Evolutionary conservation across 352 stramenopile species (phyloP), one percentile per base, ranked within the genome.

Genomic region (Halophytophthora polymorphica): DNA sequence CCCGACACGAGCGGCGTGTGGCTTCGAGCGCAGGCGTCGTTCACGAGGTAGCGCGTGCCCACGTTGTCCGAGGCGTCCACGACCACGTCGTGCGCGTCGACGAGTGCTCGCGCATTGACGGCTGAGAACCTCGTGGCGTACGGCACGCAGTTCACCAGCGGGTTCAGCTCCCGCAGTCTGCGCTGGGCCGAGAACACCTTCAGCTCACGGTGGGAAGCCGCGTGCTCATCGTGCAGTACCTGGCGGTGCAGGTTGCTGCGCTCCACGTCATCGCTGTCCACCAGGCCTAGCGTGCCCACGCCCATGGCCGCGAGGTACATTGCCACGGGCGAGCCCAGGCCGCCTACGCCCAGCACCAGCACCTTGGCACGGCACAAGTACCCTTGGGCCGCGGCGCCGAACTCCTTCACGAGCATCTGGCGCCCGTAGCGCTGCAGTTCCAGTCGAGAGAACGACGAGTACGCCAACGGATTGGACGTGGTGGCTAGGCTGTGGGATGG

Each of bases 31-130:
- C 96, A 99, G 1, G 83, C 90, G 65, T 98, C 95, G 47, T 98
- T 99, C 13, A 97, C 64, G 25, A 99, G 69, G 64, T 99, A 99
- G 17, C 97, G 82, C 21, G 96, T 98, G 39, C 61, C 53, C 12
- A 95, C 83, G 70, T 99, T 99, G 58, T 99, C 97, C 17, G 88
- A 97, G 11, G 90, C 82, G 70, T 99, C 97, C 1, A 99, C 77
- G 2, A 99, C 86, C 6, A 98, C 76, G 59, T 98, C 88, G 63
- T 92, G 85, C 17, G 69, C 60, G 21, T 54, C 47, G 11, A 98
- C 69, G 19, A 91, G 65, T 21, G 84, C 54, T 3, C 84, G 58
- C 6, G 86, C 92, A 56, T 98, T 99, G 12, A 65, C 52, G 25
- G 53, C 21, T 5, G 66, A 87, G 25, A 98, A 81, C 1, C 79